Conservation (phyloP, 225 moss, liverwort and hornwort species). For the Antitrichia curtipendula region DNA sequence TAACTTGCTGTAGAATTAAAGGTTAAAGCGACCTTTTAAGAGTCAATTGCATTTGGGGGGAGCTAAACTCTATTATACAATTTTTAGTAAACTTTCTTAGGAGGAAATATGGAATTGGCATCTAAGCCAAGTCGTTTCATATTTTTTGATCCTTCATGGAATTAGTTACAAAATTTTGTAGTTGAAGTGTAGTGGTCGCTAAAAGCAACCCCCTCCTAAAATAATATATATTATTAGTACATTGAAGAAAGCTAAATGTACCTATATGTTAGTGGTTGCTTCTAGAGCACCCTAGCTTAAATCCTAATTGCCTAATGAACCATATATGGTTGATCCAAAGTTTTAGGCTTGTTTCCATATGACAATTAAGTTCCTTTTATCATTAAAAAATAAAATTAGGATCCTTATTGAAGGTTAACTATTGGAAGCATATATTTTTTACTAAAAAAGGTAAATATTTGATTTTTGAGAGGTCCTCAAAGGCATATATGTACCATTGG, state of each 20-base stretch:
- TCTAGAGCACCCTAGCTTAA: no score
- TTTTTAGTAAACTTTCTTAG: fast-evolving
- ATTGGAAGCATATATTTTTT: no score
- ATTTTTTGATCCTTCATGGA: background rate
- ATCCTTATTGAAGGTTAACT: no score
- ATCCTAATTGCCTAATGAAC: no score
- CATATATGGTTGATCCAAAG: no score
- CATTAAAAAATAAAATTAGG: no score
- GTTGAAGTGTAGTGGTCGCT: fast-evolving
- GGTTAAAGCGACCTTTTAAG: background rate
- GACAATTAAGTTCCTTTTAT: no score
- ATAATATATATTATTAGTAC: fast-evolving
- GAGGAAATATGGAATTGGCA: background rate
- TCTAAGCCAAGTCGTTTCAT: background rate
- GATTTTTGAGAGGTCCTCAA: no score
- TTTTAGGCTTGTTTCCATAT: no score
- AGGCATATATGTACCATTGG: no score
- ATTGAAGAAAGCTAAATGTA: background rate
- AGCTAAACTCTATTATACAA: background rate
- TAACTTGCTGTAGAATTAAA: no score
- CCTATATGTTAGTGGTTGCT: fast-evolving
- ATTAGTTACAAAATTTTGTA: background rate
- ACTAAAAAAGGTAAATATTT: no score
- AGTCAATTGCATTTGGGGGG: background rate
- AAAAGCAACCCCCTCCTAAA: fast-evolving